These are phyloP conservation scores for Ramalina intermedia DNA, from an alignment of 495 filamentous ascomycete species.

Conservation along the genomic window DNA sequence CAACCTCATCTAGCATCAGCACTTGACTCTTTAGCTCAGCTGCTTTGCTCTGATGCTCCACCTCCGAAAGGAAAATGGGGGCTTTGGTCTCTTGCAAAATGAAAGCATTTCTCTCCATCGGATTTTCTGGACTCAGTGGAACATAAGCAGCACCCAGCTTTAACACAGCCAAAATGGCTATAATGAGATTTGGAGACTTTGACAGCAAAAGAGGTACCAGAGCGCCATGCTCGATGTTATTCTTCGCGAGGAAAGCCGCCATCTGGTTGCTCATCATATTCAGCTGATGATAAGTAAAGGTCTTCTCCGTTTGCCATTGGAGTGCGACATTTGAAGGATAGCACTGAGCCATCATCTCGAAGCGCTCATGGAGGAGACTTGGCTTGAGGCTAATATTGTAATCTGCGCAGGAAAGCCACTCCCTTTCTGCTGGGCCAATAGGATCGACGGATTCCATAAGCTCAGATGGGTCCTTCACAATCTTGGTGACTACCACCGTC, in stretches of 20 bases:
- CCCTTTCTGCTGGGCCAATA: background rate
- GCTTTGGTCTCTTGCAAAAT: conserved; percentile 10
- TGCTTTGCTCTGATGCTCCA: background rate
- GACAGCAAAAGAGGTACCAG: conserved; percentile 56
- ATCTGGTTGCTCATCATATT: conserved; percentile 50
- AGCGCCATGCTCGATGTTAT: conserved; percentile 30
- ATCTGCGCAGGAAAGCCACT: background rate
- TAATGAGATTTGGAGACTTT: conserved; percentile 52
- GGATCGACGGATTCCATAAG: background rate
- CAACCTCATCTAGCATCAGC: background rate
- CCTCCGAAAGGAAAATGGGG: conserved; percentile 1
- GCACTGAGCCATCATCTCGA: background rate
- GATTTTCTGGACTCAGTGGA: conserved; percentile 3
- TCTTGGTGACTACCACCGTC: background rate
- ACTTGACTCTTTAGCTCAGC: background rate
- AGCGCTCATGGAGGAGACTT: background rate
- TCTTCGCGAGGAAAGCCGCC: conserved; percentile 36
- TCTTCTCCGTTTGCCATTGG: conserved; percentile 12
- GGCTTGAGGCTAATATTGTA: background rate
- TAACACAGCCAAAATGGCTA: conserved; percentile 51
- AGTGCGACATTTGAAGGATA: conserved; percentile 3
- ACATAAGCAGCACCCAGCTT: conserved; percentile 5
- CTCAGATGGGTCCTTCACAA: conserved; percentile 1
- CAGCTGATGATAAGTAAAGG: conserved; percentile 46
- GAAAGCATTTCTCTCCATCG: background rate